Conservation (phyloP, 116 monocot species). For the Zostera marina region DNA sequence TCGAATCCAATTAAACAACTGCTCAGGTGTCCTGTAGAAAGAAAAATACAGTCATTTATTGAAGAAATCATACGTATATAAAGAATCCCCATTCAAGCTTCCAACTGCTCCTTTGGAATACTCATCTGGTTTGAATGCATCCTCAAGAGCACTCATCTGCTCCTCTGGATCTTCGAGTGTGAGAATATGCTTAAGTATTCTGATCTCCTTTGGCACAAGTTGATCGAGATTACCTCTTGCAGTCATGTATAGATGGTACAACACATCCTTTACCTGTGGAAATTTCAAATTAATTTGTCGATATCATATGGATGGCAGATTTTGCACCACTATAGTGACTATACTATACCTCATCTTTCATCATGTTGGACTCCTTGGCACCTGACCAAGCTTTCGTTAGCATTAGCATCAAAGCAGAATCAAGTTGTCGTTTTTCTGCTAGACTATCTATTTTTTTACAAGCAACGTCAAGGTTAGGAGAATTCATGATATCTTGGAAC, state of each 20-base stretch:
- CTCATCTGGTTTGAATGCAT: constrained; percentile 96
- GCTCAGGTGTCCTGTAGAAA: constrained; percentile 62
- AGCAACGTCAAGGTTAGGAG: constrained; percentile 59
- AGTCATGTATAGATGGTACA: constrained; percentile 82
- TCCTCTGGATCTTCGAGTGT: constrained; percentile 68
- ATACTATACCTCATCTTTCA: constrained; percentile 69
- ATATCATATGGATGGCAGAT: too few species aligned
- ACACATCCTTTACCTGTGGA: constrained; percentile 65
- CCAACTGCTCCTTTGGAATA: constrained; percentile 51
- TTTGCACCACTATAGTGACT: background rate
- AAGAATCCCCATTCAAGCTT: constrained; percentile 56
- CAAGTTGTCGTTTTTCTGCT: constrained; percentile 81
- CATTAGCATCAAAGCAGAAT: constrained; percentile 82
- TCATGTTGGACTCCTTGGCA: constrained; percentile 80
- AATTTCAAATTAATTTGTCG: too few species aligned
- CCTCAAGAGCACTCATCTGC: constrained; percentile 32
- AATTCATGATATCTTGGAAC: constrained; percentile 74
- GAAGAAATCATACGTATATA: constrained; percentile 53
- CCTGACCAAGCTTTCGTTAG: constrained; percentile 90
- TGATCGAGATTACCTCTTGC: constrained; percentile 72
- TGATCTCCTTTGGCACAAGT: constrained; percentile 87
- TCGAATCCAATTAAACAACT: constrained; percentile 50
- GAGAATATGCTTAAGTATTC: constrained; percentile 78
- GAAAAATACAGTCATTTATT: background rate
- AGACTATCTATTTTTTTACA: constrained; percentile 85